Conservation (phyloP, 23 red algal species). For the Agarophyton chilense region DNA sequence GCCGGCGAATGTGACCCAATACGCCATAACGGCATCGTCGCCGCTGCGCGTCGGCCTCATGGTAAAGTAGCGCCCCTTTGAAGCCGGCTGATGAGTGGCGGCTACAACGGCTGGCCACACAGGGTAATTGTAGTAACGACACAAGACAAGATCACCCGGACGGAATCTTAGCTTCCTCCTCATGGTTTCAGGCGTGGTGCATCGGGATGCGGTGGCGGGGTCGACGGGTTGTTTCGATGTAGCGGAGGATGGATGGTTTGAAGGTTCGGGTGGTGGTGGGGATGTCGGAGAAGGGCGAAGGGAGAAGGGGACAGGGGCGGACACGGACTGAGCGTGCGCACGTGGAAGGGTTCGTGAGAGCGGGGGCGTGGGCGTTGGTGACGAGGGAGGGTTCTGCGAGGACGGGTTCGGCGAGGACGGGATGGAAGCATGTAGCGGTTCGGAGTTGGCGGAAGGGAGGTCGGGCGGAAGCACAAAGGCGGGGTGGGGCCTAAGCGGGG, state of each 20-base stretch:
- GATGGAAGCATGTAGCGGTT: not conserved
- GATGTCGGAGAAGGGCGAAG: not conserved
- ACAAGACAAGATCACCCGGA: conserved; percentile 9
- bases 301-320: not conserved
- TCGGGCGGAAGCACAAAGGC: not conserved
- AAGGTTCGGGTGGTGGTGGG: not conserved
- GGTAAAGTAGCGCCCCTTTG: conserved; percentile 10
- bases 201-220: not conserved
- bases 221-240: not conserved
- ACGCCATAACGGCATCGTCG: conserved; percentile 19
- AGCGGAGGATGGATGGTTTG: not conserved
- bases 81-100: not conserved
- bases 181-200: not conserved
- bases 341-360: not conserved
- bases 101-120: conserved; percentile 4
- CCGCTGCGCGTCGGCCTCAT: conserved; percentile 2
- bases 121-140: conserved; percentile 21
- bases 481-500: not conserved
- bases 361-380: not conserved
- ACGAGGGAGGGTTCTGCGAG: not conserved
- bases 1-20: conserved; percentile 10
- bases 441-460: not conserved
- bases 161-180: not conserved
- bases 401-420: not conserved
- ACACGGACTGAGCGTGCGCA: not conserved